Base-by-base conservation (phyloP, 371 early-diverging fungal genomes). In the Blastocladiella emersonii region DNA sequence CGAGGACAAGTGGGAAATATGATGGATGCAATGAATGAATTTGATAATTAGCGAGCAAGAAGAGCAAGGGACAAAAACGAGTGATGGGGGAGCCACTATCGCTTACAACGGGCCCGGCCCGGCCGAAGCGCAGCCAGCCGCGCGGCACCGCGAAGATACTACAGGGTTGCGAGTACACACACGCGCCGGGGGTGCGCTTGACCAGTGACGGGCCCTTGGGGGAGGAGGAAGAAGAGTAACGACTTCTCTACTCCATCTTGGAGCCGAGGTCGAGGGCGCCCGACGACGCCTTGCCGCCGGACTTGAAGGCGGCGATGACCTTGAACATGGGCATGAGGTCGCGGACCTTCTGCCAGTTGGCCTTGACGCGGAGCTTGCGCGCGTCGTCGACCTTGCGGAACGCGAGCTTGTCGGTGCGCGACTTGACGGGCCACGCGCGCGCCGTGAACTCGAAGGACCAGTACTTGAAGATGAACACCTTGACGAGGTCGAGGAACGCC, bases 401-500 rank as follows among this genome's bases (percentile, higher is more conserved):
- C 5, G 53, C 53, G 30, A 59, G 32, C 59, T 59, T 59, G 37
- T 25, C 32, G 25, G 53, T 61, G 56, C 73, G 72, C 17, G 27
- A 32, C 30, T 61, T 41, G 10, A 67, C 57, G 12, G 74, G 74
- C 69, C 66, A 73, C 39, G 73, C 57, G n/a, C 30, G 61, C 55
- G 74, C 76, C 27, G 76, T 76, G 32, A 75, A 48, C 66, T 76
- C 74, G 63, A 73, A 78, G 34, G 71, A 72, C 92, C 93, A 93
- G 67, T 74, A 65, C 43, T 82, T 79, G 74, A 90, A 80, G 30
- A 89, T 67, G 65, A 78, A 78, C 27, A 91, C 91, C 79, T 92
- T 92, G 77, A 92, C 78, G 30, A 85, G 73, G 70, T 93, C 94
- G 57, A 93, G 76, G 34, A 91, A 57, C 76, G 90, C 83, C 68